Conservation (phyloP, 1,284 basidiomycete species). For the Cystobasidium slooffiae region DNA sequence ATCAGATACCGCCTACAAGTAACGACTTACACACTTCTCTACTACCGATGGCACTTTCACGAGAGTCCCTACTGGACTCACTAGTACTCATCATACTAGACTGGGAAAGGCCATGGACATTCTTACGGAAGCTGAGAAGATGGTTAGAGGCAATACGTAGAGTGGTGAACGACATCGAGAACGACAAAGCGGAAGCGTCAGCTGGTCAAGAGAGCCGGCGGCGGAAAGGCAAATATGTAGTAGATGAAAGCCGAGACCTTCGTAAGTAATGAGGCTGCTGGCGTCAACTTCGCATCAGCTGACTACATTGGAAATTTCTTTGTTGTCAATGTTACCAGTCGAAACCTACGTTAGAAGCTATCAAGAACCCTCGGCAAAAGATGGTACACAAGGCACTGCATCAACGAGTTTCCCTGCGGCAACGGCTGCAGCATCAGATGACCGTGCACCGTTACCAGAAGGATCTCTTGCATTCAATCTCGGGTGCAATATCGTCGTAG, state of each 20-base stretch:
- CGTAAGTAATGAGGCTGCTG: slow-evolving; percentile 60
- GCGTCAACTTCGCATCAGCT: background rate
- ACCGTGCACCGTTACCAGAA: slow-evolving; percentile 70
- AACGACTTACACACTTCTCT: slow-evolving; percentile 68
- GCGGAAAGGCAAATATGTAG: slow-evolving; percentile 60
- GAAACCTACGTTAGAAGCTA: slow-evolving; percentile 88
- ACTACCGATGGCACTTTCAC: slow-evolving; percentile 81
- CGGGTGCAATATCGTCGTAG: slow-evolving; percentile 86
- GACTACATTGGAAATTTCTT: no score
- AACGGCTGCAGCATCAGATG: slow-evolving; percentile 60
- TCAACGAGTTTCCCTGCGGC: slow-evolving; percentile 54
- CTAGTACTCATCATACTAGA: slow-evolving; percentile 87
- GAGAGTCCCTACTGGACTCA: slow-evolving; percentile 72
- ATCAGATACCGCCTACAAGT: slow-evolving; percentile 17
- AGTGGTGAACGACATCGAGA: slow-evolving; percentile 56
- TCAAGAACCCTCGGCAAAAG: slow-evolving; percentile 68
- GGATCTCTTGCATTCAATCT: slow-evolving; percentile 66
- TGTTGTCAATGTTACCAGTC: slow-evolving; percentile 62
- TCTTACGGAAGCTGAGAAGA: slow-evolving; percentile 79
- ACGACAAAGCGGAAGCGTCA: slow-evolving; percentile 63
- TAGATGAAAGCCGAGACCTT: slow-evolving; percentile 73
- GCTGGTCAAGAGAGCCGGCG: slow-evolving; percentile 67
- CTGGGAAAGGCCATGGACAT: slow-evolving; percentile 91
- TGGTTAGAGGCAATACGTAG: slow-evolving; percentile 80
- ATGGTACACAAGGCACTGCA: slow-evolving; percentile 58